These are phyloP conservation scores for Xerophyta viscosa DNA, from an alignment of 106 monocot species.

Conservation along the genomic window DNA sequence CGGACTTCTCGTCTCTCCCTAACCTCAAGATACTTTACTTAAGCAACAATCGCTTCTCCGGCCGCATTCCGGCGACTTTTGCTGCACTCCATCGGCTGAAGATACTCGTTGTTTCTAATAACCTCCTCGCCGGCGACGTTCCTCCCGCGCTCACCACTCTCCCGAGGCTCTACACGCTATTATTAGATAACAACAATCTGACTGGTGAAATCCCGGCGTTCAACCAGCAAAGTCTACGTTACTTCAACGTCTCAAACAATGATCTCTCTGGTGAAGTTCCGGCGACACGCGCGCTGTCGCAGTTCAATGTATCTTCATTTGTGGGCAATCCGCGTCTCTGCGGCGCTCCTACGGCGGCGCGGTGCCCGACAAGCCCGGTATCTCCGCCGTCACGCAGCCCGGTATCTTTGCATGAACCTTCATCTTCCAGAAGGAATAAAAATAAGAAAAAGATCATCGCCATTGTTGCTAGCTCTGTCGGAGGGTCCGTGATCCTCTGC, in stretches of 20 bases:
- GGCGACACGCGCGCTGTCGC: conserved; percentile 19
- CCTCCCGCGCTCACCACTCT: conserved; percentile 35
- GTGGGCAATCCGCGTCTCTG: conserved; percentile 50
- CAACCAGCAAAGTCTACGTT: conserved; percentile 36
- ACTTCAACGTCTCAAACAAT: conserved; percentile 73
- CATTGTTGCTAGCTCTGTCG: conserved; percentile 34
- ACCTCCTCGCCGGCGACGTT: conserved; percentile 58
- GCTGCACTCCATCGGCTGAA: conserved; percentile 66
- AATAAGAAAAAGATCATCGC: conserved; percentile 21
- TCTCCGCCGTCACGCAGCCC: conserved; percentile 25
- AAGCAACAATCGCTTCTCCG: conserved; percentile 60
- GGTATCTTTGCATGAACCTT: not conserved
- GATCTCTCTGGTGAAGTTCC: conserved; percentile 74
- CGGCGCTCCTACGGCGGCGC: conserved; percentile 30
- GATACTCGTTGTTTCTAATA: conserved; percentile 54
- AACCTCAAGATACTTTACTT: conserved; percentile 78
- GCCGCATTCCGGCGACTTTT: conserved; percentile 44
- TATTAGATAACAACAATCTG: conserved; percentile 56
- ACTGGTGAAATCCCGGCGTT: conserved; percentile 56
- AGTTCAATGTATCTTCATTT: conserved; percentile 68
- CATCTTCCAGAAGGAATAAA: conserved; percentile 1
- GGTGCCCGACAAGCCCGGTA: conserved; percentile 17
- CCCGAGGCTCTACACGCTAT: conserved; percentile 43
- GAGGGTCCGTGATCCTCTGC: conserved; percentile 31
- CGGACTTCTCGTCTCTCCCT: conserved; percentile 50